Percentiles rank a stretch among this genome's conserved stretches.
Conservation (phyloP, 345 rosid genomes). For the Euphorbia lathyris region DNA sequence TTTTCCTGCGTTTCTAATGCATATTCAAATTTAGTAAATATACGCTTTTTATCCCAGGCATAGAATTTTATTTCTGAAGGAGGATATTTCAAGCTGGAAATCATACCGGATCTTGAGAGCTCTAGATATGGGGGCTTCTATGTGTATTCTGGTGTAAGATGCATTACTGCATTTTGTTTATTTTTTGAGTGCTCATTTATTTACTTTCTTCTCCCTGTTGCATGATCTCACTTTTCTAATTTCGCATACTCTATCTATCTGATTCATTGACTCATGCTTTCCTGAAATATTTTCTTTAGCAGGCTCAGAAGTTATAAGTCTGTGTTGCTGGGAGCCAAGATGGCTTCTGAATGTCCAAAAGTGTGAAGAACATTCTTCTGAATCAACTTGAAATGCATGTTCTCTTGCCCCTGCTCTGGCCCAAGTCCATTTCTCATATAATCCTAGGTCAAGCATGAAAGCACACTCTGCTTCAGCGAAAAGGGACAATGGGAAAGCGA, state of each 20-base stretch:
- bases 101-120: constrained; percentile 48
- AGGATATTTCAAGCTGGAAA: constrained; percentile 54
- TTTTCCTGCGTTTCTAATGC: too few relatives aligned
- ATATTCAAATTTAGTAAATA: too few relatives aligned
- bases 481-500: constrained; percentile 67
- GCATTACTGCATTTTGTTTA: neutral
- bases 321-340: constrained; percentile 99
- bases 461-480: constrained; percentile 66
- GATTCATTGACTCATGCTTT: neutral
- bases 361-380: constrained; percentile 98
- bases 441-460: constrained; percentile 72
- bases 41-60: constrained; percentile 64
- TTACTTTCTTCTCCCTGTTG: neutral
- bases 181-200: neutral
- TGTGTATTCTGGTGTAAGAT: constrained; percentile 67
- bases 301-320: constrained; percentile 95
- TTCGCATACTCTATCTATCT: constrained; percentile 11
- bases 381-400: constrained; percentile 85
- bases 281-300: constrained; percentile 16
- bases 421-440: constrained; percentile 52
- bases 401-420: constrained; percentile 62
- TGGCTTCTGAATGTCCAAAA: constrained; percentile 96
- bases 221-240: constrained; percentile 9
- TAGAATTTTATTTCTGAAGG: constrained; percentile 53
- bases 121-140: constrained; percentile 52